Percentiles rank a stretch among this genome's conserved stretches.
These are phyloP conservation scores for Przewalskia tangutica DNA, from an alignment of 257 asterid species.

Conservation along the genomic window DNA sequence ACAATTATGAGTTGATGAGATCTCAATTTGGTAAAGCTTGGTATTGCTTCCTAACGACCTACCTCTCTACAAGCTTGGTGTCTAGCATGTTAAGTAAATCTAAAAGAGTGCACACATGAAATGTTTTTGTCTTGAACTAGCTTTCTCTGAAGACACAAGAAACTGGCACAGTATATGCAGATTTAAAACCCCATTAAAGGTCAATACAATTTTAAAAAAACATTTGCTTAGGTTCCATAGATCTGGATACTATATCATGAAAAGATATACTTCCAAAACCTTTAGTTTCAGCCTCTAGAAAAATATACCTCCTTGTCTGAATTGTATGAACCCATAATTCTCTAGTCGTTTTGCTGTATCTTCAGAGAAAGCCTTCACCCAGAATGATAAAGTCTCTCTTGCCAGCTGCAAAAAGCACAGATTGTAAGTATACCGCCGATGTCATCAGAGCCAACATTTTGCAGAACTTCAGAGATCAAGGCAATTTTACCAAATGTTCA, in stretches of 20 bases:
- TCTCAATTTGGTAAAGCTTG: background rate
- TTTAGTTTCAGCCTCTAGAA: background rate
- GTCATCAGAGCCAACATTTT: background rate
- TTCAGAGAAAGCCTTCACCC: conserved; percentile 98
- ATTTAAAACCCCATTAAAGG: background rate
- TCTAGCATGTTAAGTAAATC: background rate
- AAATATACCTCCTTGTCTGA: conserved; percentile 88
- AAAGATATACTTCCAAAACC: background rate
- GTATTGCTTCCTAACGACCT: background rate
- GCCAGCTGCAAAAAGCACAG: conserved; percentile 62
- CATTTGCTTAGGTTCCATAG: background rate
- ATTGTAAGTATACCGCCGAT: background rate
- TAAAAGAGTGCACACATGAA: background rate
- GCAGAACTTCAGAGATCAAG: background rate
- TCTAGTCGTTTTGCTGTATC: conserved; percentile 99
- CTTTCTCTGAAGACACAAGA: background rate
- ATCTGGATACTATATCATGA: background rate
- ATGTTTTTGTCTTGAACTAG: background rate
- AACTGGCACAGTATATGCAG: background rate
- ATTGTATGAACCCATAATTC: conserved; percentile 92
- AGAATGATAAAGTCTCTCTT: conserved; percentile 84
- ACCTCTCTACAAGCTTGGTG: background rate
- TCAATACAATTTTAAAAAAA: background rate
- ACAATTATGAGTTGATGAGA: background rate
- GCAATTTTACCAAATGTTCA: background rate